phyloP scores from a whole-genome alignment of 2,329 filamentous ascomycete genomes.

The Decorospora gaudefroyi region DNA sequence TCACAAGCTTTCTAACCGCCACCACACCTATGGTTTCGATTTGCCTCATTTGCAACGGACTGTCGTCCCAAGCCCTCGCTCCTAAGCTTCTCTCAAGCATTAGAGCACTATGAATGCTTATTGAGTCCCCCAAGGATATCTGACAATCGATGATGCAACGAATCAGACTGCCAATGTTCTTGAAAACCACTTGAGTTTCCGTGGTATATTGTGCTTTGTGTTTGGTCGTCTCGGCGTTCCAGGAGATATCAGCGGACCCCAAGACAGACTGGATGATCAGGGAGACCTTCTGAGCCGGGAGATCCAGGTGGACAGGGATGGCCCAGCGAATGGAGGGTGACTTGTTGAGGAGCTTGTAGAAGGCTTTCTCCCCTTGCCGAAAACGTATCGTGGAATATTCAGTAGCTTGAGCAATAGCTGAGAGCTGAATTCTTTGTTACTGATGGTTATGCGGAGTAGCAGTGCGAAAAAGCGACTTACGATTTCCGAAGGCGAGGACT shows the following conservation, averaged over 20 bases:
- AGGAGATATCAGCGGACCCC: constrained; percentile 62
- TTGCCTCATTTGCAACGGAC: constrained; percentile 79
- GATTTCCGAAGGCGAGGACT: constrained; percentile 67
- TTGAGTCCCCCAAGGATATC: constrained; percentile 64
- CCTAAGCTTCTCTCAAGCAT: constrained; percentile 77
- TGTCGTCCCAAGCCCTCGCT: constrained; percentile 80
- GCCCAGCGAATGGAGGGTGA: constrained; percentile 70
- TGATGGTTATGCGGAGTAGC: neutral
- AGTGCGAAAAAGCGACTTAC: constrained; percentile 53
- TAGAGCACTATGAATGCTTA: constrained; percentile 69
- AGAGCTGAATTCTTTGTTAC: constrained; percentile 58
- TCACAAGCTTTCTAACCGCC: constrained; percentile 72
- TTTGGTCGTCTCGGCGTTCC: constrained; percentile 60
- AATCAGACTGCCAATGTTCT: constrained; percentile 69
- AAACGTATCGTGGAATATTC: constrained; percentile 77
- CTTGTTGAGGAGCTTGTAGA: constrained; percentile 75
- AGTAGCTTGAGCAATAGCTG: constrained; percentile 65
- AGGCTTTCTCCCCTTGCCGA: constrained; percentile 67
- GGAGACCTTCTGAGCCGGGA: constrained; percentile 73
- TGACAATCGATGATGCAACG: constrained; percentile 79
- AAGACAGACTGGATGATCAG: constrained; percentile 77
- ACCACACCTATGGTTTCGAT: constrained; percentile 77
- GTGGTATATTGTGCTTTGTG: constrained; percentile 61
- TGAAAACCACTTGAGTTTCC: constrained; percentile 68
- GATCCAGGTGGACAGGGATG: constrained; percentile 68